Evolutionary conservation across 2,329 filamentous ascomycete species (phyloP).

Genomic region (Aspergillus terreus): DNA sequence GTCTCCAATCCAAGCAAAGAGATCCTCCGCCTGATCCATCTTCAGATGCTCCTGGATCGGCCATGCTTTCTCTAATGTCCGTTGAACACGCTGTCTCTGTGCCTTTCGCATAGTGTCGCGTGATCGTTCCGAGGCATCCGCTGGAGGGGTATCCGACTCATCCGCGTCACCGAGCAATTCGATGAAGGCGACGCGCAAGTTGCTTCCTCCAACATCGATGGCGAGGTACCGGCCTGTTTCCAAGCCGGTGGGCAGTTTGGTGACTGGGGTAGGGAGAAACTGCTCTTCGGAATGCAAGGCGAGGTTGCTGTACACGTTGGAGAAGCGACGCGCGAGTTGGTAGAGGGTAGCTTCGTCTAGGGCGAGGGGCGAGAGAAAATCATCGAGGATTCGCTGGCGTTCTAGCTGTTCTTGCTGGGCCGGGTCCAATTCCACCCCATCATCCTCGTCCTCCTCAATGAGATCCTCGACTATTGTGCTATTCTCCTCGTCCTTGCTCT

Average conservation of each 20-base stretch:
- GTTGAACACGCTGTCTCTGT: slow-evolving; percentile 43
- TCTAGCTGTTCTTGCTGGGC: slow-evolving; percentile 25
- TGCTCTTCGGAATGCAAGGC: slow-evolving; percentile 44
- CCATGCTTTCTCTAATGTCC: slow-evolving; percentile 50
- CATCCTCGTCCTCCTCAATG: slow-evolving; percentile 35
- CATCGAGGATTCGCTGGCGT: slow-evolving; percentile 34
- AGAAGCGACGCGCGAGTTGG: slow-evolving; percentile 44
- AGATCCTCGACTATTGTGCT: slow-evolving; percentile 26
- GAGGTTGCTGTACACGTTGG: slow-evolving; percentile 41
- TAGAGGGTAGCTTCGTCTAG: slow-evolving; percentile 43
- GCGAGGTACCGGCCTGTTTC: slow-evolving; percentile 54
- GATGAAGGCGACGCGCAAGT: slow-evolving; percentile 55
- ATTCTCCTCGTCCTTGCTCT: slow-evolving; percentile 26
- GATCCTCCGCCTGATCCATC: slow-evolving; percentile 65
- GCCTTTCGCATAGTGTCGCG: slow-evolving; percentile 44
- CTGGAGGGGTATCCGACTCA: slow-evolving; percentile 30
- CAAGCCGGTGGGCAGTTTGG: slow-evolving; percentile 46
- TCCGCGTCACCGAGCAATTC: slow-evolving; percentile 47
- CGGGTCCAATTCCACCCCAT: slow-evolving; percentile 26
- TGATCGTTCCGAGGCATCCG: slow-evolving; percentile 35
- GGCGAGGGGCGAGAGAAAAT: slow-evolving; percentile 39
- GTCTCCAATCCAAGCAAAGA: slow-evolving; percentile 78
- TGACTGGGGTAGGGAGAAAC: slow-evolving; percentile 47
- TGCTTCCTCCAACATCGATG: slow-evolving; percentile 56
- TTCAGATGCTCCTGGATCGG: slow-evolving; percentile 54